Conservation (phyloP, 352 stramenopile genomes). For the Globisporangium nagaii region DNA sequence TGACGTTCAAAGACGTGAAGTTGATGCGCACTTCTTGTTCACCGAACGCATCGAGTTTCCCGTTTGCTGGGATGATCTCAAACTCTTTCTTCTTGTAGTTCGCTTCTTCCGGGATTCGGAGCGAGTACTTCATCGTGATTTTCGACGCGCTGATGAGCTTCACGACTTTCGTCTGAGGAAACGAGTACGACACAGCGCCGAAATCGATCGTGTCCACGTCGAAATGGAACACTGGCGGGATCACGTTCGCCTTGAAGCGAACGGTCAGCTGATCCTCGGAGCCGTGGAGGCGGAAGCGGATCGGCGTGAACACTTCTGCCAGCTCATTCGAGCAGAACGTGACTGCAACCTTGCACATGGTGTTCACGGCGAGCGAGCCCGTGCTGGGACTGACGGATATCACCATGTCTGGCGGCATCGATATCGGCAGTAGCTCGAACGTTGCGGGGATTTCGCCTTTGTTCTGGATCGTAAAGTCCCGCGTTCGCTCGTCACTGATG, state of each 20-base stretch:
- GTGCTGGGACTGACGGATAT: slow-evolving; percentile 39
- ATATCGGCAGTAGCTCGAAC: slow-evolving; percentile 54
- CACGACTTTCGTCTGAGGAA: slow-evolving; percentile 63
- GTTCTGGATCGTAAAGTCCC: slow-evolving; percentile 91
- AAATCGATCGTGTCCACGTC: slow-evolving; percentile 90
- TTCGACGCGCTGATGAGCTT: slow-evolving; percentile 92
- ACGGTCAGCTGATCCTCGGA: slow-evolving; percentile 79
- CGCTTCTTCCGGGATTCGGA: slow-evolving; percentile 90
- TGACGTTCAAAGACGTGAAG: slow-evolving; percentile 88
- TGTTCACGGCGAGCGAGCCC: slow-evolving; percentile 67
- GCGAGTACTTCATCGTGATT: slow-evolving; percentile 88
- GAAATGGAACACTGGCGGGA: slow-evolving; percentile 93
- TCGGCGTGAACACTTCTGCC: slow-evolving; percentile 81
- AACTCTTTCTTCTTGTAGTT: slow-evolving; percentile 90
- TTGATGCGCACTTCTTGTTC: slow-evolving; percentile 77
- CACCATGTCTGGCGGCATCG: slow-evolving; percentile 21
- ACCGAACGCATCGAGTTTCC: slow-evolving; percentile 76
- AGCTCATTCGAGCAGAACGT: slow-evolving; percentile 85
- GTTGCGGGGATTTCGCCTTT: slow-evolving; percentile 90
- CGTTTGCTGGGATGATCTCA: slow-evolving; percentile 63
- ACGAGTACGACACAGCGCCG: slow-evolving; percentile 89
- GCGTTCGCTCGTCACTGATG: slow-evolving; percentile 84
- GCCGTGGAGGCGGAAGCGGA: slow-evolving; percentile 84
- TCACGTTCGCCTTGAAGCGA: slow-evolving; percentile 87
- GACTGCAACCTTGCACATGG: slow-evolving; percentile 80